Percentiles rank a stretch among this genome's conserved stretches.
phyloP scores from a whole-genome alignment of 345 rosid species.

The Salix udensis region DNA sequence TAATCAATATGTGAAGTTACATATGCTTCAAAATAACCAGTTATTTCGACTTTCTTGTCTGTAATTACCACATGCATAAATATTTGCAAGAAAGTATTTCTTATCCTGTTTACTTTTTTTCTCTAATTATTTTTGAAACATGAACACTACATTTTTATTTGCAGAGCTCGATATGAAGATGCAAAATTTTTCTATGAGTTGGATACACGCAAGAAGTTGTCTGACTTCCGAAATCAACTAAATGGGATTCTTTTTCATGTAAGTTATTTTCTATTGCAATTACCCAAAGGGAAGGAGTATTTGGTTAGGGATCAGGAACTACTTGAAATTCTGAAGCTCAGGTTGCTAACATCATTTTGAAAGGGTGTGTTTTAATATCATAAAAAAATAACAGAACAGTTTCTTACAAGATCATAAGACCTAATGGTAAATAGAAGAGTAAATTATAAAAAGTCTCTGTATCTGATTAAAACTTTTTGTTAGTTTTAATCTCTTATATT shows the following conservation, averaged over 20 bases:
- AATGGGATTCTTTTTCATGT: conserved; percentile 93
- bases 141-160: conserved; percentile 12
- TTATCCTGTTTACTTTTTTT: no score
- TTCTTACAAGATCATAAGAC: no score
- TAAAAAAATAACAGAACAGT: no score
- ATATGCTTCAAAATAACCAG: neutral
- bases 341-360: neutral
- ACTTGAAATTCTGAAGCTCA: conserved; percentile 1
- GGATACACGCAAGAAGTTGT: conserved; percentile 65
- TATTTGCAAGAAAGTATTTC: neutral
- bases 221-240: conserved; percentile 70
- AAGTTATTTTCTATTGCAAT: conserved; percentile 30
- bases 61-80: neutral
- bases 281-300: neutral
- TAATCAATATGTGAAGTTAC: neutral
- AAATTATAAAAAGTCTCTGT: no score
- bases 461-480: no score
- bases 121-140: neutral
- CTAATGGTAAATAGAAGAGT: no score
- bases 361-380: no score
- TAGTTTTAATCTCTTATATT: no score
- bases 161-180: conserved; percentile 97
- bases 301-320: neutral
- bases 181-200: conserved; percentile 91
- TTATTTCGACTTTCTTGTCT: neutral